Base-by-base conservation (phyloP, 805 yeast species). In the Groenewaldozyma salmanticensis region DNA sequence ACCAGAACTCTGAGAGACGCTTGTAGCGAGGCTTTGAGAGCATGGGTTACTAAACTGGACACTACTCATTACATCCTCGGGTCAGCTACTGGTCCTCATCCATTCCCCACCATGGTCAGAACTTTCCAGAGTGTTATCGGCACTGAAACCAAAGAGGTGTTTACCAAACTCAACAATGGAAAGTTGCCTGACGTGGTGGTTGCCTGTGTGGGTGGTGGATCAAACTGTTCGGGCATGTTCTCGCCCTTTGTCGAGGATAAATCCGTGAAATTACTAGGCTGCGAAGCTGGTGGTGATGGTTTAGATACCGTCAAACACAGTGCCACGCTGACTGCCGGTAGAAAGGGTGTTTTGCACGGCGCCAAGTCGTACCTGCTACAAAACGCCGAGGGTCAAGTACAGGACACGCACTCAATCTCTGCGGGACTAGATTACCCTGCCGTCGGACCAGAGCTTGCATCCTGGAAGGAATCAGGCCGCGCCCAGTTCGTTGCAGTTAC, bases 181-280 rank as follows among this genome's bases (percentile, higher is more conserved):
- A 79, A 76, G 54, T 71, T 92, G 49, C 98, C 98, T 37, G 84
- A 92, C 56, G 86, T 88, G 16, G 77, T 92, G 33, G 96, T 92
- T 47, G 99, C 99, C 1, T 92, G 99, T 72, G 98, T 92, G 38
- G 99, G 99, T 56, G 99, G 99, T 57, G 99, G 99, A 42, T 86
- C 96, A 16, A 92, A 92, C 72, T 81, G 95, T 39, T 77, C 94
- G 24, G 99, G 99, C 61, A 77, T 90, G 75, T 92, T 92, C 64
- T 79, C 86, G 18, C 96, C 97, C 41, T 92, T 92, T 59, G 94
- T 86, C 59, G 68, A 84, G 15, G 96, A 87, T 59, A 50, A 59
- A 13, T 67, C 74, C 5, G 99, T 92, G 35, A 76, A 75, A 57
- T 68, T 92, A 59, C 66, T 88, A 22, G 99, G 99, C 61, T 86